Conservation (phyloP, 352 stramenopile species). For the Pythium graminicola region DNA sequence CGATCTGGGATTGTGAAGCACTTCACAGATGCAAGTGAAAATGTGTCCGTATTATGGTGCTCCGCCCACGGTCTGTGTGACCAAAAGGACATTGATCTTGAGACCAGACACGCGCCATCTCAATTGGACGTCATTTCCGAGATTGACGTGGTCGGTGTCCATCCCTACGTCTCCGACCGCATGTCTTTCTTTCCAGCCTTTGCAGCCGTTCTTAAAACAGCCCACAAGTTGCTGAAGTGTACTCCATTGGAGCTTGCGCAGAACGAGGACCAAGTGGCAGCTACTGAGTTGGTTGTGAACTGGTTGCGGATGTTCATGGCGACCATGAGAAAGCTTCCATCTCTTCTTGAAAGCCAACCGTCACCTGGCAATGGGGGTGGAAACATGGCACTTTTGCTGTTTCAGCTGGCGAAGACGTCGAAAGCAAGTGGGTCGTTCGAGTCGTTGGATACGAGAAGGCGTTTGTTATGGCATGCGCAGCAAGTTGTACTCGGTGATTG, state of each 20-base stretch:
- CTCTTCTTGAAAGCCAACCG: slow-evolving; percentile 59
- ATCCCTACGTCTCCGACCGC: neutral
- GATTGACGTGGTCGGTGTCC: slow-evolving; percentile 1
- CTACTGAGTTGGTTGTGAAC: slow-evolving; percentile 38
- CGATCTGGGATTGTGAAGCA: slow-evolving; percentile 12
- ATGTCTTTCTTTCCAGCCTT: slow-evolving; percentile 17
- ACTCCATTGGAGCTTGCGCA: slow-evolving; percentile 1
- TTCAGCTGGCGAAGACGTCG: slow-evolving; percentile 56
- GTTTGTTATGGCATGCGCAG: slow-evolving; percentile 33
- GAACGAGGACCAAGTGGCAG: slow-evolving; percentile 9
- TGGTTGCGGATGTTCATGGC: slow-evolving; percentile 50
- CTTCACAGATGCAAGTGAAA: neutral
- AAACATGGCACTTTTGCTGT: slow-evolving; percentile 48
- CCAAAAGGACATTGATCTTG: neutral
- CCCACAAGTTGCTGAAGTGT: slow-evolving; percentile 19
- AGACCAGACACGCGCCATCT: neutral
- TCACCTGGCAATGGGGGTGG: slow-evolving; percentile 53
- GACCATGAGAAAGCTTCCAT: slow-evolving; percentile 37
- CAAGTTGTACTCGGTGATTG: slow-evolving; percentile 34
- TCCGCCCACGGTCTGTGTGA: neutral
- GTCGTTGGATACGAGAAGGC: slow-evolving; percentile 20
- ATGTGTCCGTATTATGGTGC: neutral
- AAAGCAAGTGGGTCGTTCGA: slow-evolving; percentile 32
- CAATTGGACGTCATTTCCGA: neutral
- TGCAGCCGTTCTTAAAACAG: slow-evolving; percentile 18